phyloP scores from a whole-genome alignment of 106 monocot species.

The Dendrobium huoshanense region DNA sequence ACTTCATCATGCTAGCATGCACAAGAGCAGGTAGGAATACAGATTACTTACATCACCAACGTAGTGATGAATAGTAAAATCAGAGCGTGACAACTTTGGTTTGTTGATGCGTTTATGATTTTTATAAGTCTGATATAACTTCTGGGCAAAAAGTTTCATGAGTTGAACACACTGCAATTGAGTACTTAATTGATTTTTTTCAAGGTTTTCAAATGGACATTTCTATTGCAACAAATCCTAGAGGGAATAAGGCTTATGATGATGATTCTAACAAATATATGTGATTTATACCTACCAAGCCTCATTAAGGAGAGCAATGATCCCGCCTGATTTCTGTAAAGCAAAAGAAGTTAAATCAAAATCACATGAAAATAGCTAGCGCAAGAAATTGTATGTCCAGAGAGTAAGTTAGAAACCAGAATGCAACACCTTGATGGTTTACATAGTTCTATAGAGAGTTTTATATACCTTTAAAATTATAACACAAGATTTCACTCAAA shows the following conservation, averaged over 20 bases:
- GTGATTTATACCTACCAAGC: constrained; percentile 55
- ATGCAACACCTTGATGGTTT: too few species aligned
- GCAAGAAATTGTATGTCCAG: too few species aligned
- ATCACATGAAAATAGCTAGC: not conserved
- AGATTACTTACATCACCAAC: constrained; percentile 70
- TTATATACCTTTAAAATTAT: not conserved
- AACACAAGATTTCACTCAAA: not conserved
- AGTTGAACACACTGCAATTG: constrained; percentile 63
- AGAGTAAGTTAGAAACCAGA: too few species aligned
- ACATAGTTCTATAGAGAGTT: not conserved
- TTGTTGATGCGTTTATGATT: constrained; percentile 58
- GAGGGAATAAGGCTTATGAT: not conserved
- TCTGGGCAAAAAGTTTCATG: constrained; percentile 77
- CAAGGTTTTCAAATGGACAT: not conserved
- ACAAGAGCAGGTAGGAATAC: not conserved
- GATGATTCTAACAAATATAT: constrained; percentile 4
- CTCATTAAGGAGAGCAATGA: constrained; percentile 88
- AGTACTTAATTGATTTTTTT: not conserved
- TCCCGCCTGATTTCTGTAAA: constrained; percentile 87
- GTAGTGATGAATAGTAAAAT: constrained; percentile 77
- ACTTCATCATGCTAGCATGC: not conserved
- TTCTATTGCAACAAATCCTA: not conserved
- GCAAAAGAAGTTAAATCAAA: not conserved
- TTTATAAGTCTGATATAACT: constrained; percentile 69
- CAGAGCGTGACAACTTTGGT: constrained; percentile 68